Evolutionary conservation across 1,139 yeast genomes (phyloP).

Genomic region (Taphrina pruni): DNA sequence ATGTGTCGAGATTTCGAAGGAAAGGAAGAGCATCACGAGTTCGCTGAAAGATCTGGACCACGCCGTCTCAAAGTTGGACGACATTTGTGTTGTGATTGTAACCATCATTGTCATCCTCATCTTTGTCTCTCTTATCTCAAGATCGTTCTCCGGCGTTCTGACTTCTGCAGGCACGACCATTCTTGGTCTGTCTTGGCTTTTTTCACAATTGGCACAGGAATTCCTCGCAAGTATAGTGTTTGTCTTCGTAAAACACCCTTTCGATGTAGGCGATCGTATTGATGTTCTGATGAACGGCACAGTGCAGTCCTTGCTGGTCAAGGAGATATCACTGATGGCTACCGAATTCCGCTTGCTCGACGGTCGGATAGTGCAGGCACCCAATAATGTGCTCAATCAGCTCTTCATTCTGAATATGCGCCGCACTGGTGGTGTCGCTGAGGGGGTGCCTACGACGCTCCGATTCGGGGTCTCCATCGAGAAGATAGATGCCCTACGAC

Average conservation of each 20-base stretch:
- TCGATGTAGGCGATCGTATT: conserved; percentile 56
- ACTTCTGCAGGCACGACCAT: conserved; percentile 56
- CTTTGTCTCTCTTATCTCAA: conserved; percentile 56
- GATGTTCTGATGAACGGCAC: conserved; percentile 49
- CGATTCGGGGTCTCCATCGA: conserved; percentile 52
- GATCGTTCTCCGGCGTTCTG: conserved; percentile 54
- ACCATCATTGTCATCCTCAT: conserved; percentile 52
- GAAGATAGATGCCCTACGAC: conserved; percentile 52
- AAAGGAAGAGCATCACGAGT: conserved; percentile 52
- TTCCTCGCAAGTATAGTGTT: conserved; percentile 55
- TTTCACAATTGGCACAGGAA: conserved; percentile 55
- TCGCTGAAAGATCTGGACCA: conserved; percentile 55
- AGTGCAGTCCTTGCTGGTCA: conserved; percentile 47
- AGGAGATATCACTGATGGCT: conserved; percentile 53
- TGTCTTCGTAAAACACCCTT: conserved; percentile 56
- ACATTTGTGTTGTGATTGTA: conserved; percentile 53
- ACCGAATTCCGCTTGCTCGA: conserved; percentile 53
- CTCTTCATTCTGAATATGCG: conserved; percentile 54
- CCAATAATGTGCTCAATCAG: conserved; percentile 54
- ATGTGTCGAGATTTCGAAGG: conserved; percentile 53
- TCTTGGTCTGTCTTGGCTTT: conserved; percentile 55
- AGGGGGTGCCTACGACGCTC: conserved; percentile 45
- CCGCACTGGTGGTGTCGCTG: conserved; percentile 53
- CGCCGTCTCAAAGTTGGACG: conserved; percentile 55
- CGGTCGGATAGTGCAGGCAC: conserved; percentile 52